Evolutionary conservation across 257 asterid species (phyloP).

Genomic region (Solanum ahanhuiri): DNA sequence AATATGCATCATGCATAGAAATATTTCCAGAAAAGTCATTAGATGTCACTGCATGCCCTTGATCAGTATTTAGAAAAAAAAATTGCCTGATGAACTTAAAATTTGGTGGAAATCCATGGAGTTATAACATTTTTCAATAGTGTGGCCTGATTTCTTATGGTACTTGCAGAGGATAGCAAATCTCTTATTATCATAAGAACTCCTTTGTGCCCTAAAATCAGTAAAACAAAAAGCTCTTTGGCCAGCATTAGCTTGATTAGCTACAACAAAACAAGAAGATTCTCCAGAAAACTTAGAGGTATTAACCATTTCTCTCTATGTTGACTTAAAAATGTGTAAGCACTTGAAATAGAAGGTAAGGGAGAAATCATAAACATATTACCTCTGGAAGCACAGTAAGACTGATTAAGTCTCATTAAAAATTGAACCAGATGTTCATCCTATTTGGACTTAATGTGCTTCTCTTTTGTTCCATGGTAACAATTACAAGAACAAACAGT

Average conservation of each 20-base stretch:
- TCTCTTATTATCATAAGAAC: not conserved
- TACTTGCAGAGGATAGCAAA: not conserved
- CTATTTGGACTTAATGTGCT: not conserved
- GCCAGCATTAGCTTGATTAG: not conserved
- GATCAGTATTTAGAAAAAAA: not conserved
- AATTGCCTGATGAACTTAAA: not conserved
- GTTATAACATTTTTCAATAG: not conserved
- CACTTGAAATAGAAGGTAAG: not conserved
- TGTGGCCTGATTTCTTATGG: not conserved
- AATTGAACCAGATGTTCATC: not conserved
- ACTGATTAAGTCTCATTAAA: not conserved
- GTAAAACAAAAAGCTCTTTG: not conserved
- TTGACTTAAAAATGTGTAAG: not conserved
- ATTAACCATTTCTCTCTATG: not conserved
- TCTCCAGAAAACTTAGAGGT: not conserved
- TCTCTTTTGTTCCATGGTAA: too few relatives aligned
- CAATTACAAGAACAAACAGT: too few relatives aligned
- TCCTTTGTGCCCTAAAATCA: not conserved
- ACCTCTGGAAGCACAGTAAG: not conserved
- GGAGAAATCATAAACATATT: not conserved
- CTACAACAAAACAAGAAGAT: not conserved
- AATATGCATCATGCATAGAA: not conserved
- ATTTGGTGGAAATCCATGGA: not conserved
- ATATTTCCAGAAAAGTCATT: not conserved
- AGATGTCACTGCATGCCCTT: not conserved